Evolutionary conservation across 2,329 filamentous ascomycete genomes (phyloP), one percentile per base, ranked within the genome.

Genomic region (Stemphylium beticola): DNA sequence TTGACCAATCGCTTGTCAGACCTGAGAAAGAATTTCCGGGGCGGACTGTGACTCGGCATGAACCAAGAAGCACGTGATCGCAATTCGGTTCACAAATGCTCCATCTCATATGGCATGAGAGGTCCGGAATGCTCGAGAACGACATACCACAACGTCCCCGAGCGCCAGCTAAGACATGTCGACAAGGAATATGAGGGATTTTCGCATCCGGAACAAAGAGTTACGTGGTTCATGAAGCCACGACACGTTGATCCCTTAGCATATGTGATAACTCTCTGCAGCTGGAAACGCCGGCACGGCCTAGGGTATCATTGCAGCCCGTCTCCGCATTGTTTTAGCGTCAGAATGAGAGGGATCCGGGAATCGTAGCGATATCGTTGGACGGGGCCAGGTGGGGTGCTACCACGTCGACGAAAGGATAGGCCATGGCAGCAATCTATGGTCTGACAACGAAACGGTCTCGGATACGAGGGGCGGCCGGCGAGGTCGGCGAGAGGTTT

Each of bases 291-390:
- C 70, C 74, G 67, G 74, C 67, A 75, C 68, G 67, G 72, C 65
- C 74, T 76, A 76, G 71, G 75, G 76, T 77, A 69, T 74, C 75
- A 77, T 77, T 74, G 74, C 74, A 77, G 71, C 72, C 64, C 67
- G 71, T 73, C 69, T 74, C 65, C 71, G 69, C 71, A 72, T 68
- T 69, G 64, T 65, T 73, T 69, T 79, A 78, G 76, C 75, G 76
- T 73, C 72, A 73, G 67, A 74, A 73, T 62, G 73, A 74, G 61
- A 70, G 73, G 71, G 68, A 72, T 73, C 73, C 73, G 73, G 70
- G 65, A 72, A 78, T 78, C 74, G 77, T 74, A 68, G 74, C 73
- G 58, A 73, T 72, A 69, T 75, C 64, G 78, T 80, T 80, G 78
- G 78, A 73, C 66, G 64, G 58, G 54, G 60, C 53, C 49, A 58